Evolutionary conservation across 257 asterid genomes (phyloP), one percentile per base, ranked within the genome.

Genomic region (Ilex aquifolium): DNA sequence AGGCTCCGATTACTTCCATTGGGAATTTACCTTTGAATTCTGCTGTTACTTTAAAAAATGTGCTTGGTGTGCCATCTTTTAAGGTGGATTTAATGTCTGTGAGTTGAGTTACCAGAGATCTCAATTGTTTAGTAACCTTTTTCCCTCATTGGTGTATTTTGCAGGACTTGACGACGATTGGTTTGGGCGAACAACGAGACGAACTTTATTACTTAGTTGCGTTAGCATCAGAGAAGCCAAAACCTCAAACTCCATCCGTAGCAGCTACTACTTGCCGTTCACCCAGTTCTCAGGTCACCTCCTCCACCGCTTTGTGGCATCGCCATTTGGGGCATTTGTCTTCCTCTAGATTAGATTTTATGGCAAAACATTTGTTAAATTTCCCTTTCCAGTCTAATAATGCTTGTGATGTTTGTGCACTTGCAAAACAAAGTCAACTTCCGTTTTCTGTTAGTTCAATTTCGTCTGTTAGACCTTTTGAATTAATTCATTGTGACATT

Each of bases 301-400:
- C 56, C 56, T 9, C 56, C 56, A n/a, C 56, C 56, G 17, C 31
- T 44, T 27, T 60, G 3, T 60, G 40, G 65, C 65, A 60, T 44
- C 56, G 36, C 10, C 55, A n/a, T 40, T 60, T 27, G 55, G 27
- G 65, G 51, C 56, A 60, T 44, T 17, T 60, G 14, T 60, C 40
- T 60, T 60, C 55, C 54, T 60, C 56, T 42, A 40, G 39, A 60
- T 44, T 60, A 60, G 40, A 44, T 60, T 60, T 40, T 44, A 61
- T 44, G 56, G 55, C n/a, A 61, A 61, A 27, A 9, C 39, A 61
- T 44, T 21, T 40, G 53, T 61, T 44, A 48, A 30, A 44, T 46
- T 42, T 59, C 13, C 50, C 53, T 39, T 60, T 42, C 8, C 15
- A 17, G 32, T 60, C 36, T 15, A 39, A 60, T 60, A 60, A 60